Evolutionary conservation across 106 monocot genomes (phyloP), one percentile per base, ranked within the genome.

Genomic region (Alisma plantagoaquatica): DNA sequence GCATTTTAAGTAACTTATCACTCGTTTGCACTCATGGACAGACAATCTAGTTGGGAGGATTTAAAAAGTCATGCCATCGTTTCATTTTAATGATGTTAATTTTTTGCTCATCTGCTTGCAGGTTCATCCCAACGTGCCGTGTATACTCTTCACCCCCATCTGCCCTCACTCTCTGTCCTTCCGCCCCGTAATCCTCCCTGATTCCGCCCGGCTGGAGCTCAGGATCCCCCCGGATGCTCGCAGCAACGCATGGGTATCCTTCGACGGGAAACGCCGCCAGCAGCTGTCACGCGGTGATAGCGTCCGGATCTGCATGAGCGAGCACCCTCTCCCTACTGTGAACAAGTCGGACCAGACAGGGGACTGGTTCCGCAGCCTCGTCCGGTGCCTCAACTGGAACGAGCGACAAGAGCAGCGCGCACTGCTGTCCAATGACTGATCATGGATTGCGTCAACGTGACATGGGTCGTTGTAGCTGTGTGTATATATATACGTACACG

Each of bases 41-140:
- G n/a, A n/a, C n/a, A n/a, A n/a, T n/a, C n/a, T n/a, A n/a, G n/a
- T n/a, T n/a, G n/a, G n/a, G n/a, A n/a, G n/a, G n/a, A n/a, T n/a
- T n/a, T n/a, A n/a, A n/a, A n/a, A n/a, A n/a, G n/a, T n/a, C n/a
- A n/a, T n/a, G n/a, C n/a, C n/a, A n/a, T n/a, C n/a, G n/a, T n/a
- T n/a, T n/a, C n/a, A n/a, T n/a, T n/a, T n/a, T n/a, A n/a, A n/a
- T n/a, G n/a, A n/a, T n/a, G n/a, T n/a, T n/a, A n/a, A n/a, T n/a
- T 20, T 19, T 30, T n/a, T 17, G 3, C 29, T 27, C 31, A 15
- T 16, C 18, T 51, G 22, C 41, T 11, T 84, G 70, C 75, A 98
- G 96, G 96, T 98, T 17, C 96, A 98, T 64, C 96, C 89, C 35
- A 98, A 98, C 72, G 96, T 98, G 65, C 96, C 96, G 25, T 89